Evolutionary conservation across 83 land plant species (phyloP).

Genomic region (Picea mariana): DNA sequence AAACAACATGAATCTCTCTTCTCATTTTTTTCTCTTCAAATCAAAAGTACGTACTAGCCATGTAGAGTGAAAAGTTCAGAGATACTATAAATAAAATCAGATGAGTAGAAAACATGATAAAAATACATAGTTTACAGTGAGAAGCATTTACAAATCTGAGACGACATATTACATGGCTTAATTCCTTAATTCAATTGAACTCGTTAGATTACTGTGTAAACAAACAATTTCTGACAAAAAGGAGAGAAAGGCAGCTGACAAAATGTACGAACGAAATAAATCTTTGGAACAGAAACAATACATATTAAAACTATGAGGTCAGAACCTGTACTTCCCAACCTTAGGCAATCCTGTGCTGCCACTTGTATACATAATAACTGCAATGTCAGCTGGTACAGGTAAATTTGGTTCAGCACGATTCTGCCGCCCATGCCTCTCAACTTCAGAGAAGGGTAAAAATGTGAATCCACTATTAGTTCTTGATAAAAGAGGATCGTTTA

Average conservation of each 20-base stretch:
- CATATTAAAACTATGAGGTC: neutral
- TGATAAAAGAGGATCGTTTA: constrained; percentile 21
- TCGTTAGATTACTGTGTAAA: neutral
- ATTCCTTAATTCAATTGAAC: neutral
- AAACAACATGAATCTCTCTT: neutral
- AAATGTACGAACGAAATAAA: neutral
- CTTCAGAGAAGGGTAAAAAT: constrained; percentile 60
- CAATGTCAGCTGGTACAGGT: constrained; percentile 82
- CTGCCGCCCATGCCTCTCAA: constrained; percentile 59
- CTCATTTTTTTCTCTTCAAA: neutral
- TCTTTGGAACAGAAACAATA: neutral
- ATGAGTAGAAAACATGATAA: neutral
- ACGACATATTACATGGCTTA: neutral
- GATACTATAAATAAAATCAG: neutral
- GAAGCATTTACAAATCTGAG: neutral
- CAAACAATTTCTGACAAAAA: neutral
- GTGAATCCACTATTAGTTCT: constrained; percentile 54
- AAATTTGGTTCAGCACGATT: constrained; percentile 60
- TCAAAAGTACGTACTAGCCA: neutral
- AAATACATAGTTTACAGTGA: neutral
- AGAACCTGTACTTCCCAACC: constrained; percentile 40
- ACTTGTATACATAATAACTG: constrained; percentile 99
- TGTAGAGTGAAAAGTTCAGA: neutral
- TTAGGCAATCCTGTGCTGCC: constrained; percentile 99
- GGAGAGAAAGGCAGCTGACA: neutral